Evolutionary conservation across 768 basidiomycete genomes (phyloP), one percentile per base, ranked within the genome.

Genomic region (Crassisporium funariophilum): DNA sequence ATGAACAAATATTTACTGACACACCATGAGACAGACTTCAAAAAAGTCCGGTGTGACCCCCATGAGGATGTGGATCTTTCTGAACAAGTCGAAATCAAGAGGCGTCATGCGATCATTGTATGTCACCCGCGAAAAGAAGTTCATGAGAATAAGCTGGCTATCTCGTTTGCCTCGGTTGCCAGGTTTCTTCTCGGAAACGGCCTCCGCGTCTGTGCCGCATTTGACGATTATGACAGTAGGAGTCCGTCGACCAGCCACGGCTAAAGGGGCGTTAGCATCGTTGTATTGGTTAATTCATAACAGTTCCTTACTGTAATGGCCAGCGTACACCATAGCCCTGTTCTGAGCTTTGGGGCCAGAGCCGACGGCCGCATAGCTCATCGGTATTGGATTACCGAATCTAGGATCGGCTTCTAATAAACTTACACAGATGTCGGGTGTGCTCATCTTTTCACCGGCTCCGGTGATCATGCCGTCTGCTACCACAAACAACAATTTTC

Each of bases 391-490:
- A 58, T 97, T 93, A 19, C 95, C 97, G 60, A 98, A 99, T 11
- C 97, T 79, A 19, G 91, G 87, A 66, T 99, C 97, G 3, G 90
- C 89, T 56, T 98, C 94, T 39, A 99, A 66, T 45, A 99, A 64
- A 31, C 84, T 77, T 33, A 98, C 95, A 61, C 95, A 98, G 36
- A 93, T 94, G 65, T 99, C 97, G 5, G 97, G 97, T 5, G 97
- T 99, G 52, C 91, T 94, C 58, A 74, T 76, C 71, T 94, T 95
- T 75, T 98, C 97, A 25, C 97, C 97, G 4, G 87, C 88, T 24
- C 97, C 97, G 0, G 95, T 98, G 54, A 99, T 94, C 92, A 99
- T 97, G 1, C 97, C 97, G 65, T 99, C 97, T 37, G 94, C 94
- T 9, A 99, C 88, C 46, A 99, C 75, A 65, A 98, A 95, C 38